These are phyloP conservation scores for Bacidia gigantensis DNA, from an alignment of 495 filamentous ascomycete genomes.

Conservation along the genomic window DNA sequence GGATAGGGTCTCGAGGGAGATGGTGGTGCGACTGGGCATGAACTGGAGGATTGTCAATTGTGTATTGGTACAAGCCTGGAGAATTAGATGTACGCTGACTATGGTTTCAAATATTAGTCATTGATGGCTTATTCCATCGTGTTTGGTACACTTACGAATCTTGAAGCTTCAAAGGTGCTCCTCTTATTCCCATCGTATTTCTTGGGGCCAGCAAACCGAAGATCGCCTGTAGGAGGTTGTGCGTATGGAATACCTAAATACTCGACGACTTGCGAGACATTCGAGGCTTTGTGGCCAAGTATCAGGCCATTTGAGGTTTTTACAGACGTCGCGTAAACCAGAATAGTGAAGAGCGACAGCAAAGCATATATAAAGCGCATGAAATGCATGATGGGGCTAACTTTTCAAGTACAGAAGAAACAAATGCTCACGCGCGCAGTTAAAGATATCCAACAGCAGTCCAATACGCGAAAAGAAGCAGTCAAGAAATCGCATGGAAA, in stretches of 20 bases:
- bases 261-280: conserved; percentile 28
- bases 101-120: background rate
- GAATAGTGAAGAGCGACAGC: background rate
- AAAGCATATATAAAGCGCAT: background rate
- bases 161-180: background rate
- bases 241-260: conserved; percentile 38
- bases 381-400: background rate
- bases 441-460: too few relatives aligned
- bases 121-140: background rate
- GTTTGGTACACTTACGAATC: background rate
- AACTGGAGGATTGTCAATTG: conserved; percentile 5
- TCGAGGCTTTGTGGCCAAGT: conserved; percentile 28
- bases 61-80: background rate
- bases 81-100: background rate
- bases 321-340: background rate
- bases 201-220: conserved; percentile 9
- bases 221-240: conserved; percentile 24
- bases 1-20: conserved; percentile 23
- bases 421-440: too few relatives aligned
- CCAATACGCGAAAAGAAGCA: too few relatives aligned
- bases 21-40: background rate
- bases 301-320: background rate
- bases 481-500: too few relatives aligned
- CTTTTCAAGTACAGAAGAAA: too few relatives aligned
- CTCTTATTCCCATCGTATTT: background rate